Percentiles rank a stretch among this genome's conserved stretches.
Evolutionary conservation across 805 yeast genomes (phyloP).

Genomic region (Scheffersomyces ergatensis): DNA sequence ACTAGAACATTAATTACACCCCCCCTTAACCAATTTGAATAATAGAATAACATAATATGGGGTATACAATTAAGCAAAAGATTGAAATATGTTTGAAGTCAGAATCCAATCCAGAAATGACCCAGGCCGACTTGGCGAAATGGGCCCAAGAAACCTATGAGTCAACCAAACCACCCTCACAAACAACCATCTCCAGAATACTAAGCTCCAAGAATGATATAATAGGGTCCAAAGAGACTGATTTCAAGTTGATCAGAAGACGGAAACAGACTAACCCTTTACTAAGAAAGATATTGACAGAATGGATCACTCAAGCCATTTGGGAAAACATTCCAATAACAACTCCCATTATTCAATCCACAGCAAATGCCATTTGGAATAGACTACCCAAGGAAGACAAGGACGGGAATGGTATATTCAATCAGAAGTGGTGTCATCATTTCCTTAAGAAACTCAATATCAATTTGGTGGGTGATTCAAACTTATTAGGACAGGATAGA

Average conservation of each 20-base stretch:
- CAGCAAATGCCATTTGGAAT: conserved; percentile 65
- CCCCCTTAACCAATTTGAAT: too few species aligned
- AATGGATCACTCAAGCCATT: conserved; percentile 65
- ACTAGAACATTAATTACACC: too few species aligned
- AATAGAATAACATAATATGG: too few species aligned
- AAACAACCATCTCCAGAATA: conserved; percentile 64
- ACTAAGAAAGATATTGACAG: conserved; percentile 58
- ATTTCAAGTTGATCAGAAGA: conserved; percentile 48
- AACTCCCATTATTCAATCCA: conserved; percentile 59
- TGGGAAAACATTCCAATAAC: conserved; percentile 69
- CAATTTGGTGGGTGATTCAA: conserved; percentile 44
- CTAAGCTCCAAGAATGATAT: conserved; percentile 55
- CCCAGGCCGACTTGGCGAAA: conserved; percentile 59
- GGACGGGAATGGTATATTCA: conserved; percentile 66
- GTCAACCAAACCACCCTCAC: conserved; percentile 55
- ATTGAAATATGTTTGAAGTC: conserved; percentile 67
- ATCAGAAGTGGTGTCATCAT: conserved; percentile 59
- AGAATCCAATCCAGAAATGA: conserved; percentile 66
- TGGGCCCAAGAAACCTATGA: conserved; percentile 63
- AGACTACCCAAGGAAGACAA: conserved; percentile 50
- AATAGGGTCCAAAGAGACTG: conserved; percentile 49
- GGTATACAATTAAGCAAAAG: conserved; percentile 59
- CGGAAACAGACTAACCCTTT: conserved; percentile 55
- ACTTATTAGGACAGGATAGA: conserved; percentile 34
- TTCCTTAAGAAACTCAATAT: conserved; percentile 49